Conservation (phyloP, 2,329 filamentous ascomycete species). For the Trichoderma atrobrunneum region DNA sequence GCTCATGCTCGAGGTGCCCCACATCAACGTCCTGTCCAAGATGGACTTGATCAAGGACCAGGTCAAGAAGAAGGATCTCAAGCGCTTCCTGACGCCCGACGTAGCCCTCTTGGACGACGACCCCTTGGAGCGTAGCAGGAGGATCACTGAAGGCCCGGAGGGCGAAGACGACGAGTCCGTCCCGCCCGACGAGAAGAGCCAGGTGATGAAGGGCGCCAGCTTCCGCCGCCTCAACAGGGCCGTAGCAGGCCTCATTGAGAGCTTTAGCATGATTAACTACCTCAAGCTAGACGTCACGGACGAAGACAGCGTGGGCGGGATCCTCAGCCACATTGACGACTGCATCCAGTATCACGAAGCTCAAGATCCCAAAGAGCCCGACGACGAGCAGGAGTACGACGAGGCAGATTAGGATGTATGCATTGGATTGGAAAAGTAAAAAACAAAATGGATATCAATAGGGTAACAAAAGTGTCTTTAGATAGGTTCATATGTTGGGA, state of each 20-base stretch:
- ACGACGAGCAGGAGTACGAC: constrained; percentile 52
- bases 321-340: constrained; percentile 91
- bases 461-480: neutral
- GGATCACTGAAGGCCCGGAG: constrained; percentile 38
- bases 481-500: neutral
- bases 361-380: constrained; percentile 83
- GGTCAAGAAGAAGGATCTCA: constrained; percentile 81
- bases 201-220: constrained; percentile 74
- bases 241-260: constrained; percentile 88
- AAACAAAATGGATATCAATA: constrained; percentile 20
- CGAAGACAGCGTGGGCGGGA: constrained; percentile 82
- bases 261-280: constrained; percentile 97
- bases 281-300: constrained; percentile 84
- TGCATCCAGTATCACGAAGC: constrained; percentile 91
- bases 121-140: constrained; percentile 50
- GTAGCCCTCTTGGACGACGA: constrained; percentile 78
- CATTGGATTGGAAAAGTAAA: constrained; percentile 20
- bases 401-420: constrained; percentile 29
- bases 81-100: constrained; percentile 87
- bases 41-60: constrained; percentile 96
- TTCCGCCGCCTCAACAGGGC: constrained; percentile 83
- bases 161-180: constrained; percentile 49
- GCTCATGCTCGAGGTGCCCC: constrained; percentile 96
- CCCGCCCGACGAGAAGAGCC: constrained; percentile 64
- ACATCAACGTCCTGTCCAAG: constrained; percentile 94